Percentiles rank a stretch among this genome's conserved stretches.
Evolutionary conservation across 1,139 yeast genomes (phyloP).

Genomic region (Hemisphaericaspora xylofermentans): DNA sequence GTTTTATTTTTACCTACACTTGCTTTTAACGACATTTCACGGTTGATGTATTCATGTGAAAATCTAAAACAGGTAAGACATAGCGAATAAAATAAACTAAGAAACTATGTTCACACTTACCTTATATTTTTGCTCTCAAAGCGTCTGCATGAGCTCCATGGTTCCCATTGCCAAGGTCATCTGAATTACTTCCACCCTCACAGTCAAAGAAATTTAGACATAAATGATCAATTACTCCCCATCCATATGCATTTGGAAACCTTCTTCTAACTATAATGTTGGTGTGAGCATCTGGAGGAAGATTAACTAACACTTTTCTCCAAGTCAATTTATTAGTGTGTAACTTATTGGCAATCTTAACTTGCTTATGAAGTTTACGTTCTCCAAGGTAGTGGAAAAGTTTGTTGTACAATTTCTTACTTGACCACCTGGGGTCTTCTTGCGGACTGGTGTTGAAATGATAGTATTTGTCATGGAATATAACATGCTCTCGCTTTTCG

Average conservation of each 20-base stretch:
- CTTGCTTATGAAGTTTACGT: slow-evolving; percentile 55
- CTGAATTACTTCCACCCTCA: not conserved
- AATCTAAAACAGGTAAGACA: too few relatives aligned
- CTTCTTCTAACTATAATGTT: slow-evolving; percentile 86
- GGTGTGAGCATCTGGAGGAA: slow-evolving; percentile 95
- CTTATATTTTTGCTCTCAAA: slow-evolving; percentile 1
- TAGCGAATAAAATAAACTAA: too few relatives aligned
- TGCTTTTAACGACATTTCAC: too few relatives aligned
- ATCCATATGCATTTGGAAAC: slow-evolving; percentile 92
- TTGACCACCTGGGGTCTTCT: slow-evolving; percentile 13
- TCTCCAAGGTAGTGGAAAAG: slow-evolving; percentile 20
- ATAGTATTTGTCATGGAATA: slow-evolving; percentile 82
- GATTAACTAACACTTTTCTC: slow-evolving; percentile 85
- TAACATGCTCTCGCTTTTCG: slow-evolving; percentile 48
- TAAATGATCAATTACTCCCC: slow-evolving; percentile 75
- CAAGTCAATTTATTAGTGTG: slow-evolving; percentile 71
- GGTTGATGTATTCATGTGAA: too few relatives aligned
- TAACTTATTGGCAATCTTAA: slow-evolving; percentile 82
- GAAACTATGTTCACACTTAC: too few relatives aligned
- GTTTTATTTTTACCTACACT: too few relatives aligned
- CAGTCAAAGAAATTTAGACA: slow-evolving; percentile 18
- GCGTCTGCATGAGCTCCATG: not conserved
- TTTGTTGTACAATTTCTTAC: slow-evolving; percentile 8
- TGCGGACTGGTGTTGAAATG: slow-evolving; percentile 61
- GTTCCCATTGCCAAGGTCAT: not conserved